A percentile compares a stretch with the other conserved stretches of the same genome.
phyloP scores from a whole-genome alignment of 176 grass and related monocot species.

The Carex parvula region DNA sequence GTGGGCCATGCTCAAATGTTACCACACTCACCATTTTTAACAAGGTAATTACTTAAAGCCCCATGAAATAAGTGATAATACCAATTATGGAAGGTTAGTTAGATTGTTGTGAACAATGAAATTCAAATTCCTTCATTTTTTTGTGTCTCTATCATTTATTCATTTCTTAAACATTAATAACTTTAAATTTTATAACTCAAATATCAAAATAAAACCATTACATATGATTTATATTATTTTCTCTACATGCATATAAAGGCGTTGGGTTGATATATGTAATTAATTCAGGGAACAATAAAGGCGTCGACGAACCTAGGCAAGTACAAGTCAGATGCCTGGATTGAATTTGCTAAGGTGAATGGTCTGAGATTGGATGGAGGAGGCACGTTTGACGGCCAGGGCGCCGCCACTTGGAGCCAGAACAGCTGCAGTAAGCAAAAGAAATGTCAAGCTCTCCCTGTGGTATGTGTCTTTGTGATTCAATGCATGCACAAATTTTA shows the following conservation, averaged over 20 bases:
- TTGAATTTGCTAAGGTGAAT: slow-evolving; percentile 47
- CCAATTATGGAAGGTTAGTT: neutral
- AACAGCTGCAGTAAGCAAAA: slow-evolving; percentile 54
- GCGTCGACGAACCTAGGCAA: slow-evolving; percentile 45
- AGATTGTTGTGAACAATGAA: neutral
- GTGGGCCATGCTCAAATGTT: slow-evolving; percentile 46
- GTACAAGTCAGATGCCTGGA: slow-evolving; percentile 46
- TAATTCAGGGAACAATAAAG: slow-evolving; percentile 33
- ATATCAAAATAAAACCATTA: too few species aligned
- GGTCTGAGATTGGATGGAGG: slow-evolving; percentile 40
- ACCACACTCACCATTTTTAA: slow-evolving; percentile 37
- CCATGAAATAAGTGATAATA: neutral
- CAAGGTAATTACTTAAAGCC: slow-evolving; percentile 31
- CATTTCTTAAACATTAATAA: too few species aligned
- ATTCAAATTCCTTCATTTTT: too few species aligned
- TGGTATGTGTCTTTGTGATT: slow-evolving; percentile 30
- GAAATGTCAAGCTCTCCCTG: slow-evolving; percentile 69
- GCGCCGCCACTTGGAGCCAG: slow-evolving; percentile 48
- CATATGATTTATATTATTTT: too few species aligned
- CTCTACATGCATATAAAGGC: too few species aligned
- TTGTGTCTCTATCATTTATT: too few species aligned
- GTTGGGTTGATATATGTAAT: neutral
- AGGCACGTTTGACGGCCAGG: slow-evolving; percentile 62
- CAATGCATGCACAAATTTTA: neutral
- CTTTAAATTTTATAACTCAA: too few species aligned